Evolutionary conservation across 352 stramenopile genomes (phyloP).

Genomic region (Plasmopara viticola): DNA sequence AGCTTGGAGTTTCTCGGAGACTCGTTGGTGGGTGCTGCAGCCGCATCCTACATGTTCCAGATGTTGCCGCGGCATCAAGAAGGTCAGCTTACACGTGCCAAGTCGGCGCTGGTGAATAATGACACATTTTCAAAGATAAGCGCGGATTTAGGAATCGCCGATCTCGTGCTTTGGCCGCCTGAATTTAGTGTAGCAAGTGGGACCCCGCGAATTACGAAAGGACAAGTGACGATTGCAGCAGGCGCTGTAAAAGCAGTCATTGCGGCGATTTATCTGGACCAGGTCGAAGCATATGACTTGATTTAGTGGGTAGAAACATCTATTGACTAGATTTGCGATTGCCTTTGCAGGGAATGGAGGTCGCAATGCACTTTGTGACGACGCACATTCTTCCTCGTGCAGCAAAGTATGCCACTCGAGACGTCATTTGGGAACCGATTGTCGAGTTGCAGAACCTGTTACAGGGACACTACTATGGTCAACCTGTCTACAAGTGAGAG

Average conservation of each 20-base stretch:
- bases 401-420: slow-evolving; percentile 44
- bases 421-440: slow-evolving; percentile 50
- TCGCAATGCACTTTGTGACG: slow-evolving; percentile 59
- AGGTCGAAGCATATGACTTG: slow-evolving; percentile 19
- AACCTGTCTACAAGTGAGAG: slow-evolving; percentile 62
- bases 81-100: slow-evolving; percentile 66
- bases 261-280: slow-evolving; percentile 68
- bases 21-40: slow-evolving; percentile 59
- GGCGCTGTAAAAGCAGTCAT: slow-evolving; percentile 74
- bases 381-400: slow-evolving; percentile 51
- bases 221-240: slow-evolving; percentile 61
- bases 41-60: slow-evolving; percentile 69
- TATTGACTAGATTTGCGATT: too few relatives aligned
- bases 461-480: slow-evolving; percentile 52
- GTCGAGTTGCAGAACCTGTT: slow-evolving; percentile 63
- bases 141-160: slow-evolving; percentile 44
- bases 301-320: neutral
- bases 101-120: slow-evolving; percentile 74
- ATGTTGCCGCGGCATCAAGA: slow-evolving; percentile 59
- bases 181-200: slow-evolving; percentile 34
- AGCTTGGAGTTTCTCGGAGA: slow-evolving; percentile 81
- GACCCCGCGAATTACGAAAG: slow-evolving; percentile 35
- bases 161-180: slow-evolving; percentile 53
- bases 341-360: slow-evolving; percentile 42
- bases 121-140: slow-evolving; percentile 60